phyloP scores from a whole-genome alignment of 192 early-diverging fungal genomes.

The Gonapodya sp. region DNA sequence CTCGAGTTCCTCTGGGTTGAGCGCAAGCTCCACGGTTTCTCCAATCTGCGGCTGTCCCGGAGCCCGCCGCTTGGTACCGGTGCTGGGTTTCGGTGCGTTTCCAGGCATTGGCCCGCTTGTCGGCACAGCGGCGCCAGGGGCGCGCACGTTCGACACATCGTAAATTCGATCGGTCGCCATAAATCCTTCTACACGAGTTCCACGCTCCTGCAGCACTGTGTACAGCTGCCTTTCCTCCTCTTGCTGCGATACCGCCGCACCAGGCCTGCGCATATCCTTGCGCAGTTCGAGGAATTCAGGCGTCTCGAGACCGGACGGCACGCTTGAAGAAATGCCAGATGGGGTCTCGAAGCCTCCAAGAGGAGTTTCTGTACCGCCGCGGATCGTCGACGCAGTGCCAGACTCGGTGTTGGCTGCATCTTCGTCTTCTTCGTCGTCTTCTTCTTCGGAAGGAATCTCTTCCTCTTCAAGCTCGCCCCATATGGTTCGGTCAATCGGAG shows the following conservation, averaged over 20 bases:
- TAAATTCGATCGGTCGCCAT: constrained; percentile 94
- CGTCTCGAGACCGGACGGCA: constrained; percentile 68
- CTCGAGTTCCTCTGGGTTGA: constrained; percentile 87
- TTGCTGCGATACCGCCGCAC: constrained; percentile 17
- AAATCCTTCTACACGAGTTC: constrained; percentile 34
- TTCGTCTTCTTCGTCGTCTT: constrained; percentile 30
- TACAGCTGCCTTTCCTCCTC: constrained; percentile 55
- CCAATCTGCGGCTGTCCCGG: not conserved
- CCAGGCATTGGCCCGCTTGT: constrained; percentile 23
- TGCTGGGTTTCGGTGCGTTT: not conserved
- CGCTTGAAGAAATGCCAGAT: constrained; percentile 57
- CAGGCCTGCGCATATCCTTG: constrained; percentile 45
- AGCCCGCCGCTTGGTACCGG: constrained; percentile 20
- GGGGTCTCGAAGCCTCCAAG: constrained; percentile 74
- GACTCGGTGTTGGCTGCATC: constrained; percentile 17
- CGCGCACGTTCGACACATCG: constrained; percentile 48
- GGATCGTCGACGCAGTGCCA: constrained; percentile 1
- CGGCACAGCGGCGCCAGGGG: constrained; percentile 32
- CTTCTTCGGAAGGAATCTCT: constrained; percentile 45
- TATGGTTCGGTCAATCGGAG: constrained; percentile 58
- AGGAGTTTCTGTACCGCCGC: constrained; percentile 23
- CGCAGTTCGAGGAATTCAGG: constrained; percentile 80
- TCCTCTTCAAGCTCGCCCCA: constrained; percentile 88
- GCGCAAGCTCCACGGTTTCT: constrained; percentile 62
- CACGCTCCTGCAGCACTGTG: constrained; percentile 78